These are phyloP conservation scores for Aspergillus versicolor DNA, from an alignment of 2,329 filamentous ascomycete genomes.

Conservation along the genomic window DNA sequence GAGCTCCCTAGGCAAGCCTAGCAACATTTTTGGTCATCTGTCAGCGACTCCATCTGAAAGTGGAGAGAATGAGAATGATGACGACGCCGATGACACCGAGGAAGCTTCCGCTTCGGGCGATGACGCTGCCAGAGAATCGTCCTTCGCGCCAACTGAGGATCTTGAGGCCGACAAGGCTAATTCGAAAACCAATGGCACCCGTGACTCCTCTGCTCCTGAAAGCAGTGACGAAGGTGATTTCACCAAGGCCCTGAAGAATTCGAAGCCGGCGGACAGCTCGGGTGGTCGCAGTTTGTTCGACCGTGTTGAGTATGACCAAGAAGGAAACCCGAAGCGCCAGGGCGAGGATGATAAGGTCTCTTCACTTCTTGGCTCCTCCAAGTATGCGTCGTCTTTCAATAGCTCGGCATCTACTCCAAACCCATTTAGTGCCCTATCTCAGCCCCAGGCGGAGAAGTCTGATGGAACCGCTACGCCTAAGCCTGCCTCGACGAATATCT, in stretches of 20 bases:
- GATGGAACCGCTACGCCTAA: slow-evolving; percentile 13
- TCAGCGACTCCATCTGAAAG: slow-evolving; percentile 30
- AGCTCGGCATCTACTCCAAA: slow-evolving; percentile 24
- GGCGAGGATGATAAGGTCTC: slow-evolving; percentile 20
- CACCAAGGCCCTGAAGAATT: slow-evolving; percentile 21
- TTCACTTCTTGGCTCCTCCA: slow-evolving; percentile 24
- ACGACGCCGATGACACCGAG: slow-evolving; percentile 29
- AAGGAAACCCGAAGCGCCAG: slow-evolving; percentile 27
- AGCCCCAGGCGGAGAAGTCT: slow-evolving; percentile 14
- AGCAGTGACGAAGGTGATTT: slow-evolving; percentile 27
- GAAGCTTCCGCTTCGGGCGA: slow-evolving; percentile 24
- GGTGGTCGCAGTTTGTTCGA: slow-evolving; percentile 38
- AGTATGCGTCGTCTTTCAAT: slow-evolving; percentile 28
- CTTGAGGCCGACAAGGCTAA: slow-evolving; percentile 11
- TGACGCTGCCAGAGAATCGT: slow-evolving; percentile 19
- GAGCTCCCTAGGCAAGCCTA: slow-evolving; percentile 27
- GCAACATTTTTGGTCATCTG: slow-evolving; percentile 40
- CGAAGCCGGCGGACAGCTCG: slow-evolving; percentile 20
- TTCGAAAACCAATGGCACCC: slow-evolving; percentile 9
- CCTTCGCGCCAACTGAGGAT: slow-evolving; percentile 16
- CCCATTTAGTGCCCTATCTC: slow-evolving; percentile 17
- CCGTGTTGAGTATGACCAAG: slow-evolving; percentile 28
- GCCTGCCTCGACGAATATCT: slow-evolving; percentile 23
- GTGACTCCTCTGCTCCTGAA: slow-evolving; percentile 18
- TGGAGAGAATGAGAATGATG: slow-evolving; percentile 24